These are phyloP conservation scores for Apiospora arundinis DNA, from an alignment of 2,329 filamentous ascomycete species.

Conservation along the genomic window DNA sequence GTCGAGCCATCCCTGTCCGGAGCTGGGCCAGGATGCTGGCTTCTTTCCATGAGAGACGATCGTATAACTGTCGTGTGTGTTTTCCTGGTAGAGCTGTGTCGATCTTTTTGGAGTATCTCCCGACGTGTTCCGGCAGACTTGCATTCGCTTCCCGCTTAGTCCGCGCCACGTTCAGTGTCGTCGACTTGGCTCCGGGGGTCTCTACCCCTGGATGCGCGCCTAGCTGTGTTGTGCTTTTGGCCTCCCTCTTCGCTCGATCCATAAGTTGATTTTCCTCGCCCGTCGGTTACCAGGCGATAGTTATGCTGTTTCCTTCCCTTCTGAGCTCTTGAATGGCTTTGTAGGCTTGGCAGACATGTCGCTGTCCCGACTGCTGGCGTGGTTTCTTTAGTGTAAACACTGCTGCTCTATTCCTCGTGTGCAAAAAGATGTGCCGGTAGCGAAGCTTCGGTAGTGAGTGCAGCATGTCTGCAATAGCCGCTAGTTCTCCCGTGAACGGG, in stretches of 20 bases:
- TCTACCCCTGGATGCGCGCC: neutral
- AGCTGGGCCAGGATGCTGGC: neutral
- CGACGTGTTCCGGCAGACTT: constrained; percentile 19
- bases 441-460: neutral
- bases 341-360: constrained; percentile 16
- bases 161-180: constrained; percentile 12
- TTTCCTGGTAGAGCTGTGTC: neutral
- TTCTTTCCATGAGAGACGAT: neutral
- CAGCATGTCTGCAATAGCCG: constrained; percentile 5
- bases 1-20: neutral
- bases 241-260: constrained; percentile 20
- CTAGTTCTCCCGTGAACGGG: constrained; percentile 23
- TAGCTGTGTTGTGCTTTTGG: constrained; percentile 7
- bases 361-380: constrained; percentile 20
- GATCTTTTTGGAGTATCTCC: neutral
- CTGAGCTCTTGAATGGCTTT: neutral
- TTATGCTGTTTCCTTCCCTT: constrained; percentile 20
- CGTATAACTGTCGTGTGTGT: constrained; percentile 9
- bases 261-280: constrained; percentile 16
- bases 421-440: constrained; percentile 1
- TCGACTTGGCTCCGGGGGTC: constrained; percentile 22
- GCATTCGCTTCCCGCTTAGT: neutral
- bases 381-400: neutral
- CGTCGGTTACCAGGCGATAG: constrained; percentile 10
- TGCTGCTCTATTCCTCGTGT: constrained; percentile 21